Evolutionary conservation across 345 rosid species (phyloP).

Genomic region (Mercurialis annua): DNA sequence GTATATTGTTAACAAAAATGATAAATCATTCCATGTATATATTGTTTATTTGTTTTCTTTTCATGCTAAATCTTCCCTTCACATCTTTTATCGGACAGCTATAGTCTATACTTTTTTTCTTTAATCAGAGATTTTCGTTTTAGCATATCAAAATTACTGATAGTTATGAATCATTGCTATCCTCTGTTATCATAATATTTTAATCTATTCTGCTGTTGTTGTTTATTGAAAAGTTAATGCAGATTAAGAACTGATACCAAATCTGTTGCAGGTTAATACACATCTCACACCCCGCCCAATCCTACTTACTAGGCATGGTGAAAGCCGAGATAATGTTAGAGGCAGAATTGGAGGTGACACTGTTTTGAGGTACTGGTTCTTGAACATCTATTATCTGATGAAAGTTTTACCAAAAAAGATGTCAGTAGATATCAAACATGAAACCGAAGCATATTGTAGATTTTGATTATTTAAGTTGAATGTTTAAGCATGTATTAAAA

Average conservation of each 20-base stretch:
- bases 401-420: background rate
- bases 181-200: background rate
- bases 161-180: background rate
- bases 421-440: background rate
- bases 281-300: slow-evolving; percentile 99
- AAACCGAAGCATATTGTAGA: background rate
- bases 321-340: slow-evolving; percentile 93
- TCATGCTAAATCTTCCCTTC: background rate
- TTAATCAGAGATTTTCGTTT: background rate
- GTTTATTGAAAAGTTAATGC: slow-evolving; percentile 10
- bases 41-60: too few relatives aligned
- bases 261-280: slow-evolving; percentile 73
- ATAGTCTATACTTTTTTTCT: background rate
- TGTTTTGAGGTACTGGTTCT: slow-evolving; percentile 57
- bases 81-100: background rate
- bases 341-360: slow-evolving; percentile 97
- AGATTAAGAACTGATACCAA: background rate
- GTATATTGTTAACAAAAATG: too few relatives aligned
- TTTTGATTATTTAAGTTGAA: background rate
- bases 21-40: too few relatives aligned
- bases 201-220: background rate
- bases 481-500: too few relatives aligned
- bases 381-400: background rate
- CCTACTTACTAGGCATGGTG: slow-evolving; percentile 97
- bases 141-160: background rate